Percentiles rank a stretch among this genome's conserved stretches.
Evolutionary conservation across 2,329 filamentous ascomycete genomes (phyloP).

Genomic region (Clarireedia sp.): DNA sequence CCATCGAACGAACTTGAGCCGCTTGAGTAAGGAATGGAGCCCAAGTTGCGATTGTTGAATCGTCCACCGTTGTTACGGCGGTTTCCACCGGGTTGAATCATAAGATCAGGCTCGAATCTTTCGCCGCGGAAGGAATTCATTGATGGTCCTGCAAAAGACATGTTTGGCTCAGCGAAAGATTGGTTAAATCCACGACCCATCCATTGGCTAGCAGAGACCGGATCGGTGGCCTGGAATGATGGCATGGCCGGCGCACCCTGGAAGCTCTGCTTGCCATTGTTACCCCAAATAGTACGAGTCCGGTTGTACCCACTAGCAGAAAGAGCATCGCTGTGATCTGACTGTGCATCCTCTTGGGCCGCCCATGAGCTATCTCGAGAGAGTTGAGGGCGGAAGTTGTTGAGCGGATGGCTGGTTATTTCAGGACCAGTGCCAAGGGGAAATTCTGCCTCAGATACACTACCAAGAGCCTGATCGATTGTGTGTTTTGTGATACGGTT

Average conservation of each 20-base stretch:
- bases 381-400: constrained; percentile 32
- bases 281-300: constrained; percentile 49
- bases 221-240: constrained; percentile 26
- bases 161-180: constrained; percentile 24
- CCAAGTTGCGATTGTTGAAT: constrained; percentile 24
- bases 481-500: constrained; percentile 53
- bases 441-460: constrained; percentile 38
- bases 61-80: constrained; percentile 24
- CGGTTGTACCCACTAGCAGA: constrained; percentile 45
- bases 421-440: constrained; percentile 20
- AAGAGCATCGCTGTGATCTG: constrained; percentile 48
- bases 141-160: constrained; percentile 21
- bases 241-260: constrained; percentile 13
- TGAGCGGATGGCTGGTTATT: constrained; percentile 21
- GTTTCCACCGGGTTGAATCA: constrained; percentile 21
- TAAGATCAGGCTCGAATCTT: constrained; percentile 25
- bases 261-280: constrained; percentile 34
- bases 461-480: constrained; percentile 45
- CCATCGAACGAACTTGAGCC: constrained; percentile 30
- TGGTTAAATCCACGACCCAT: constrained; percentile 32
- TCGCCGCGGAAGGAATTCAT: constrained; percentile 25
- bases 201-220: constrained; percentile 39
- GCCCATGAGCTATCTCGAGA: constrained; percentile 43
- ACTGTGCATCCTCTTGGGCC: constrained; percentile 44
- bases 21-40: constrained; percentile 24